Evolutionary conservation across 1,284 basidiomycete species (phyloP).

Genomic region (Thecaphora thlaspeos): DNA sequence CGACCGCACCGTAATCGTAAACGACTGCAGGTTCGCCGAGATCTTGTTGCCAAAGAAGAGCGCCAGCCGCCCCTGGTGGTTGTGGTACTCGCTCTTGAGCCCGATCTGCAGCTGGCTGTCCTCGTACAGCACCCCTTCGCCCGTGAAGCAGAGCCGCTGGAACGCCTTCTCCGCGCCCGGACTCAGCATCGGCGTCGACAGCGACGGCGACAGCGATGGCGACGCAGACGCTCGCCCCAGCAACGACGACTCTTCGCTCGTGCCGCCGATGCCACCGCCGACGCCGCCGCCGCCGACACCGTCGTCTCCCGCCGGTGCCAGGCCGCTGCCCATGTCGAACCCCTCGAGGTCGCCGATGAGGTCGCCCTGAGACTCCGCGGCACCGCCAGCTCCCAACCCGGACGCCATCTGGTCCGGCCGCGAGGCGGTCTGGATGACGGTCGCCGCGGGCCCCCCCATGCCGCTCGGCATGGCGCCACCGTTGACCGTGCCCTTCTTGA

Average conservation of each 20-base stretch:
- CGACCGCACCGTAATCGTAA: constrained; percentile 74
- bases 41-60: constrained; percentile 97
- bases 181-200: constrained; percentile 28
- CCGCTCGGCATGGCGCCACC: constrained; percentile 52
- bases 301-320: too few species aligned
- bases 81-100: constrained; percentile 92
- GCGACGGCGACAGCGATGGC: not conserved
- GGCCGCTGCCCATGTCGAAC: constrained; percentile 68
- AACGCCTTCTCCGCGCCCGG: constrained; percentile 68
- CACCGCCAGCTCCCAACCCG: not conserved
- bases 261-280: constrained; percentile 3
- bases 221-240: not conserved
- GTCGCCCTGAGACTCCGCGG: constrained; percentile 60
- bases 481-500: constrained; percentile 57
- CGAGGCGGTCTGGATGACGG: constrained; percentile 35
- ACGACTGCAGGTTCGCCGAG: constrained; percentile 77
- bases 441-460: constrained; percentile 26
- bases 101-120: constrained; percentile 94
- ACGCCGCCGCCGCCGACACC: constrained; percentile 1
- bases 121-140: constrained; percentile 91
- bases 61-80: constrained; percentile 83
- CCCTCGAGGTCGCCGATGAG: constrained; percentile 77
- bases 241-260: not conserved
- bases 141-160: constrained; percentile 74
- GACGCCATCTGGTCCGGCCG: constrained; percentile 3